A percentile compares a stretch with the other conserved stretches of the same genome.
Conservation (phyloP, 805 yeast genomes). For the Saitoella complicata region DNA sequence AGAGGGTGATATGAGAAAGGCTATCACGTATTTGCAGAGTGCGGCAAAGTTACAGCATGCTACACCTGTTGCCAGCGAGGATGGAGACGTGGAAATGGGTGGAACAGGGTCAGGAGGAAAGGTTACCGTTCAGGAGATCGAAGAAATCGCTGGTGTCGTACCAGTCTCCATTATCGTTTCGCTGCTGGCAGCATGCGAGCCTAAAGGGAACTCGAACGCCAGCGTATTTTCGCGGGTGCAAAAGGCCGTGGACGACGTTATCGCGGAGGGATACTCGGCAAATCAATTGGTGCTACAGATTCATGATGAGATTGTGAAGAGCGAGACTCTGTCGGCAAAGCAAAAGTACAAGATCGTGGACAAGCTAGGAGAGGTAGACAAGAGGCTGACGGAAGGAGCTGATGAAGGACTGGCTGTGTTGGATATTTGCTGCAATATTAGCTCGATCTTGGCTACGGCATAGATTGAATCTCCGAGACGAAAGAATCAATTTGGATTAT, state of each 20-base stretch:
- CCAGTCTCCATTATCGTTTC: conserved; percentile 32
- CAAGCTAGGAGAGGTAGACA: conserved; percentile 58
- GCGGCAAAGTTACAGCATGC: conserved; percentile 44
- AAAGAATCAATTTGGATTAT: too few relatives aligned
- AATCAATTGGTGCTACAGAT: conserved; percentile 54
- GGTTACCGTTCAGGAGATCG: conserved; percentile 33
- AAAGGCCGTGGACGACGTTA: conserved; percentile 32
- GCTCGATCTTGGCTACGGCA: too few relatives aligned
- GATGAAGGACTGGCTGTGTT: conserved; percentile 76
- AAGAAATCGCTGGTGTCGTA: conserved; percentile 66
- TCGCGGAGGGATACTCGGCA: conserved; percentile 64
- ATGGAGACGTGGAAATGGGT: conserved; percentile 21
- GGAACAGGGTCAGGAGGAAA: conserved; percentile 14
- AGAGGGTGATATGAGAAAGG: conserved; percentile 82
- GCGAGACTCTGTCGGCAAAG: conserved; percentile 31
- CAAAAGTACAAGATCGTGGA: conserved; percentile 53
- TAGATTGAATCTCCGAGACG: too few relatives aligned
- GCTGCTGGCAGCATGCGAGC: conserved; percentile 26
- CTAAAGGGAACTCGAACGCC: conserved; percentile 14
- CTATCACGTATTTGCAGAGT: conserved; percentile 79
- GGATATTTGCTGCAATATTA: conserved; percentile 26
- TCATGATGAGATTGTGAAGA: conserved; percentile 48
- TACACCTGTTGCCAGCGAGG: conserved; percentile 17
- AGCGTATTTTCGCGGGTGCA: conserved; percentile 12
- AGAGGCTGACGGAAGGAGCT: conserved; percentile 62